Base-by-base conservation (phyloP, 441 rosid species). In the Melastoma candidum region DNA sequence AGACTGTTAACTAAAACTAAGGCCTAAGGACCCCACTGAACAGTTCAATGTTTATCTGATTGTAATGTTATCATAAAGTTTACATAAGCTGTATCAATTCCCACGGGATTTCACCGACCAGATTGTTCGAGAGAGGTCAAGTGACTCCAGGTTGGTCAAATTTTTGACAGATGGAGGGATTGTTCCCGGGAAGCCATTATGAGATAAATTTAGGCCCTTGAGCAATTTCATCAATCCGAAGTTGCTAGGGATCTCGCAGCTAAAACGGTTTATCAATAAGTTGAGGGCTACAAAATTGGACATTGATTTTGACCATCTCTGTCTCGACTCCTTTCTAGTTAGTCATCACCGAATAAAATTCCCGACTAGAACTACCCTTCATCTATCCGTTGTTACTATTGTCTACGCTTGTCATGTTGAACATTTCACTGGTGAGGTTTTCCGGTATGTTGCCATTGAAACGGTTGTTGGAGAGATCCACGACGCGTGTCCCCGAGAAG, bases 91-190 rank as follows among this genome's bases (percentile, higher is more conserved):
- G 3, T 47, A 17, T 61, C 46, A 70, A 26, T 14, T 53, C 46
- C 5, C 39, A 7, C 0, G 68, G 74, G 26, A 70, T 59, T 51
- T 13, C 3, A 7, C 68, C 68, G 0, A 58, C 41, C 29, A 70
- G 62, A 43, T 52, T 62, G 51, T 70, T 66, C 27, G 47, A 52
- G 68, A 66, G 55, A 70, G 63, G 53, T 70, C 68, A 46, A 70
- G 44, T 41, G 44, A 49, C 48, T 1, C 62, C 4, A 69, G 43
- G 10, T 54, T 29, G 1, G 27, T 17, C 44, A 70, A 29, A 1
- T 57, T 54, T 27, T 55, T 54, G 22, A 61, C 10, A 3, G 63
- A 53, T 26, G 1, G 1, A 1, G 74, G 70, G 1, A 70, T 70
- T 39, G 46, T 48, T 3, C 74, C 64, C 7, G 43, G 46, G 17